A percentile compares a stretch with the other conserved stretches of the same genome.
Evolutionary conservation across 306 rosid species (phyloP).

Genomic region (Spatholobus suberectus): DNA sequence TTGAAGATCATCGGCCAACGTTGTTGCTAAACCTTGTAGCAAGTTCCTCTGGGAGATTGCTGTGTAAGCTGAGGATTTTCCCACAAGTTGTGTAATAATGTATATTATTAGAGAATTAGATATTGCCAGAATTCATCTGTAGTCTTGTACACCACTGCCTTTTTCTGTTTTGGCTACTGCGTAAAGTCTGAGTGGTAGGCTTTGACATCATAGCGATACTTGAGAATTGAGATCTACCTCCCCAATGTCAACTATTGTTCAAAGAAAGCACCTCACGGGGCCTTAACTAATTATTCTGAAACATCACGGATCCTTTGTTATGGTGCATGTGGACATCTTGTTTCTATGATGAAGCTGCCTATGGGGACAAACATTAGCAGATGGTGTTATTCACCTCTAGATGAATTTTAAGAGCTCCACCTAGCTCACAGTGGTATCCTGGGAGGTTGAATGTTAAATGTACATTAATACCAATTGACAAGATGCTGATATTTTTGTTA

Average conservation of each 20-base stretch:
- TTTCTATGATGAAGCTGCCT: conserved; percentile 40
- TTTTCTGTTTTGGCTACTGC: conserved; percentile 22
- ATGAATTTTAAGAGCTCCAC: background rate
- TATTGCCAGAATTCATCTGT: conserved; percentile 36
- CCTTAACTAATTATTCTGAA: background rate
- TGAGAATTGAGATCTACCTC: conserved; percentile 27
- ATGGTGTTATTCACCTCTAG: conserved; percentile 26
- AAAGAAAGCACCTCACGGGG: background rate
- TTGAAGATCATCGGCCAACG: conserved; percentile 34
- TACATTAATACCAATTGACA: conserved; percentile 21
- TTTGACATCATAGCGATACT: conserved; percentile 27
- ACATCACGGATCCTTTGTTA: conserved; percentile 17
- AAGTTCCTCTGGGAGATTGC: conserved; percentile 42
- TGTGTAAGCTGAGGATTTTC: conserved; percentile 43
- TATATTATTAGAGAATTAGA: conserved; percentile 62
- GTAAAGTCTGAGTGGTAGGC: conserved; percentile 27
- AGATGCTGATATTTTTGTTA: conserved; percentile 9
- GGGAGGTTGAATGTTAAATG: conserved; percentile 23
- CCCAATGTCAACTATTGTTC: background rate
- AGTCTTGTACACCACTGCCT: background rate
- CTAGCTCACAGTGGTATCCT: background rate
- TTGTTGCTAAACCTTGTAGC: conserved; percentile 34
- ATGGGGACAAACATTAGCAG: conserved; percentile 16
- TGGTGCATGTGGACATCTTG: conserved; percentile 26
- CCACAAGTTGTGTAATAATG: conserved; percentile 57